phyloP scores from a whole-genome alignment of 352 stramenopile species.

The Hyaloperonospora arabidopsidis region DNA sequence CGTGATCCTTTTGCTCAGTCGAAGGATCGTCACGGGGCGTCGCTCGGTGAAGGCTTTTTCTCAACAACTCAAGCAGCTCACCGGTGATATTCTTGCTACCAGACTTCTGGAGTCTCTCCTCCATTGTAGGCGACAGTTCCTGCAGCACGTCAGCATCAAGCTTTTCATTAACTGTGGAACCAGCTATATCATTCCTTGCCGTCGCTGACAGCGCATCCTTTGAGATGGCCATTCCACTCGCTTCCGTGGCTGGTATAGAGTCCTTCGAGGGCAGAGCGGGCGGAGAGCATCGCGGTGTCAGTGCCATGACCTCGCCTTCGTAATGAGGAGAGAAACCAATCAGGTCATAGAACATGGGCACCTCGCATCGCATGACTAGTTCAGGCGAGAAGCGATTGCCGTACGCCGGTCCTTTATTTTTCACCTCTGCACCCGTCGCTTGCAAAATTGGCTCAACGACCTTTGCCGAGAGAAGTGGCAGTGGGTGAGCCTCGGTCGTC shows the following conservation, averaged over 20 bases:
- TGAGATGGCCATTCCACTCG: conserved; percentile 9
- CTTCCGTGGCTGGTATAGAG: conserved; percentile 11
- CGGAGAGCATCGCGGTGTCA: conserved; percentile 35
- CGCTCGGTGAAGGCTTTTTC: conserved; percentile 11
- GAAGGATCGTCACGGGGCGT: conserved; percentile 1
- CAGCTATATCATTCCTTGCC: conserved; percentile 5
- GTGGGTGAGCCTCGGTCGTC: conserved; percentile 94
- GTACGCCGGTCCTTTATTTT: conserved; percentile 7
- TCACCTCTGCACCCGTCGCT: conserved; percentile 13
- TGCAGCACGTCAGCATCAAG: conserved; percentile 24
- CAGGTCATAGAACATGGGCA: conserved; percentile 44
- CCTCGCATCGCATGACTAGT: conserved; percentile 28
- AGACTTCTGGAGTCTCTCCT: conserved; percentile 37
- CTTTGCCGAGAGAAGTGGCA: conserved; percentile 67
- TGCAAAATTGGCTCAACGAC: conserved; percentile 38
- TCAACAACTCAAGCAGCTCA: conserved; percentile 27
- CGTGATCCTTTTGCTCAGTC: conserved; percentile 11
- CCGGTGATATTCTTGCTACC: conserved; percentile 12
- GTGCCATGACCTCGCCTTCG: conserved; percentile 36
- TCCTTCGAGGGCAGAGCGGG: conserved; percentile 13
- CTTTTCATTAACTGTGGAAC: conserved; percentile 9
- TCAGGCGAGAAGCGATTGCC: conserved; percentile 17
- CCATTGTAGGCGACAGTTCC: conserved; percentile 41
- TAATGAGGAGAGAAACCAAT: conserved; percentile 57
- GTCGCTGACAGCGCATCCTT: conserved; percentile 8